Evolutionary conservation across 257 asterid species (phyloP), one percentile per base, ranked within the genome.

Genomic region (Solanum sejunctum): DNA sequence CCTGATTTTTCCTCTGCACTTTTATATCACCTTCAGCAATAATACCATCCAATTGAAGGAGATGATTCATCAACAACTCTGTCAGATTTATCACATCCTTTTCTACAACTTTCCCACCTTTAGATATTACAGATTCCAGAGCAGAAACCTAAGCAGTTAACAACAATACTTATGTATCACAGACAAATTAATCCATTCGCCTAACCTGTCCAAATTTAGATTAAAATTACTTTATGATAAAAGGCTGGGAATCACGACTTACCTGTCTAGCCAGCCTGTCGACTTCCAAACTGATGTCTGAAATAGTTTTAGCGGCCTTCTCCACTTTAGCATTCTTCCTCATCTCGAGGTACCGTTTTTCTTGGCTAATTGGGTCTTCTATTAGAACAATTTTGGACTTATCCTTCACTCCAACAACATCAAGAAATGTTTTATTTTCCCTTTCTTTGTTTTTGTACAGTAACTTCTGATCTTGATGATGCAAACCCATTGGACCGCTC

Each of bases 321-420:
- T 89, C 92, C 86, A 88, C 87, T 49, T 86, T 91, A 80, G 92
- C 91, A 64, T 73, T 86, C 84, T 67, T 91, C n/a, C 86, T 86
- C 92, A 88, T 86, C 85, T 89, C 92, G 12, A 91, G 83, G 83
- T 81, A 89, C 75, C 91, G 86, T 55, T 85, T 91, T 51, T 91
- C 93, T 86, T 89, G 87, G 86, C 92, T 89, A 57, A 91, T 88
- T 49, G 92, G 88, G 47, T 91, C 93, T 88, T 91, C 92, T 21
- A 88, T 26, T 47, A 89, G 58, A 21, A 88, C 90, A 66, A 91
- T 82, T 69, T 91, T 91, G 18, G 93, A 91, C 82, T 88, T 91
- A 43, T 89, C 90, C 83, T 91, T 91, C 85, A 91, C 90, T 1
- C 92, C 91, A 3, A 79, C 63, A 77, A 57, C 81, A 69, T 90